A percentile compares a stretch with the other conserved stretches of the same genome.
These are phyloP conservation scores for Penicillium macrosclerotiorum DNA, from an alignment of 495 filamentous ascomycete species.

Conservation along the genomic window DNA sequence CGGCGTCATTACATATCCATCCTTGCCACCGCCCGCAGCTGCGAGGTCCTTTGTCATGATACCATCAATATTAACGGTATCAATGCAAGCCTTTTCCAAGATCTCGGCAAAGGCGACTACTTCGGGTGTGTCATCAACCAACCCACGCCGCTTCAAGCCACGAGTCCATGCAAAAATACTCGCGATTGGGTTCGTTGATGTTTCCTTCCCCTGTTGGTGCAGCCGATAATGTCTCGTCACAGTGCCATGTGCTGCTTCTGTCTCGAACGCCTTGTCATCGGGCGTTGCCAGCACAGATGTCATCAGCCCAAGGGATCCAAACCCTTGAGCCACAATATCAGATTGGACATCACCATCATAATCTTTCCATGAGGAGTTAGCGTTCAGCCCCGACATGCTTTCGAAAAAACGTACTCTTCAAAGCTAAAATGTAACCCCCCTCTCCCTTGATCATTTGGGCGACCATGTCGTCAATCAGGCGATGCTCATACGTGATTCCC, in stretches of 20 bases:
- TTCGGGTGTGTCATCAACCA: constrained; percentile 85
- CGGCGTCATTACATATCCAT: constrained; percentile 81
- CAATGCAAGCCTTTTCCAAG: constrained; percentile 90
- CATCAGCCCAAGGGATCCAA: constrained; percentile 98
- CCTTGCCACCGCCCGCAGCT: constrained; percentile 82
- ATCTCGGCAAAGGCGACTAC: constrained; percentile 84
- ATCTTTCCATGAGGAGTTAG: constrained; percentile 56
- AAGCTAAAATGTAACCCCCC: constrained; percentile 92
- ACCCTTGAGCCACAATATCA: constrained; percentile 96
- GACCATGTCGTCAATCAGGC: constrained; percentile 99
- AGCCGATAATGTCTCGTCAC: constrained; percentile 98
- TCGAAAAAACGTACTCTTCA: constrained; percentile 89
- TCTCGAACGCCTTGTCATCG: constrained; percentile 91
- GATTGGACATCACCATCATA: constrained; percentile 99
- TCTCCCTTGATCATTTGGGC: constrained; percentile 99
- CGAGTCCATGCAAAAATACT: constrained; percentile 99
- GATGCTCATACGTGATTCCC: constrained; percentile 98
- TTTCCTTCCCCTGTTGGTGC: constrained; percentile 95
- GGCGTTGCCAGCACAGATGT: constrained; percentile 95
- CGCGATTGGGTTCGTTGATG: constrained; percentile 97
- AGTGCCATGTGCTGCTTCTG: constrained; percentile 96
- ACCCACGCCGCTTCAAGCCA: constrained; percentile 86
- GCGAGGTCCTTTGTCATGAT: constrained; percentile 99
- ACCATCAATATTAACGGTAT: constrained; percentile 87
- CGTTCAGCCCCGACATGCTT: neutral